Evolutionary conservation across 2,329 filamentous ascomycete genomes (phyloP).

Genomic region (Talaromyces sp.): DNA sequence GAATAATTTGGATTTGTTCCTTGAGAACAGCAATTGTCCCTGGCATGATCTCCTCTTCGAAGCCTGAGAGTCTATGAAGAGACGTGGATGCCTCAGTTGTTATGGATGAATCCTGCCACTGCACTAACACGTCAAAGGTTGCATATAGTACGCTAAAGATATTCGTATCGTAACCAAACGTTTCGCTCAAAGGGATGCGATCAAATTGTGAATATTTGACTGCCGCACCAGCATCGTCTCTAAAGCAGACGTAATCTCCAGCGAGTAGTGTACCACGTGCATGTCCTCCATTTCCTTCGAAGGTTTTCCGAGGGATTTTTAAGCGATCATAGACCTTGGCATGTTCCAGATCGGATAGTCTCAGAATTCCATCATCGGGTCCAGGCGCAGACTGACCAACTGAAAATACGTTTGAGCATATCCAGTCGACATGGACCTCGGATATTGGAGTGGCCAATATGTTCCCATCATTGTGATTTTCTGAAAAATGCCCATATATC

Average conservation of each 20-base stretch:
- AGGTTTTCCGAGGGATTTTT: slow-evolving; percentile 11
- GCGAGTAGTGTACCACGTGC: slow-evolving; percentile 22
- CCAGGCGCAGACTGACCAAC: slow-evolving; percentile 15
- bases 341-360: slow-evolving; percentile 15
- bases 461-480: slow-evolving; percentile 47
- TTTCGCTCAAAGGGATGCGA: slow-evolving; percentile 41
- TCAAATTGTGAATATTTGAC: slow-evolving; percentile 47
- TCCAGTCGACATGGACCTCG: slow-evolving; percentile 47
- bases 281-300: background rate
- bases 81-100: slow-evolving; percentile 41
- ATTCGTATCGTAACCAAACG: slow-evolving; percentile 54
- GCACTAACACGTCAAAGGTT: slow-evolving; percentile 46
- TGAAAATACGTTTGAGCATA: slow-evolving; percentile 36
- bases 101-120: slow-evolving; percentile 54
- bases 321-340: slow-evolving; percentile 20
- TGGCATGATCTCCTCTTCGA: slow-evolving; percentile 53
- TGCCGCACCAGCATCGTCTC: slow-evolving; percentile 45
- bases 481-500: slow-evolving; percentile 46
- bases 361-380: slow-evolving; percentile 12
- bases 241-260: slow-evolving; percentile 50
- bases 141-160: slow-evolving; percentile 48
- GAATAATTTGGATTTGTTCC: slow-evolving; percentile 25
- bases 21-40: slow-evolving; percentile 50
- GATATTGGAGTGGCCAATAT: slow-evolving; percentile 46
- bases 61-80: slow-evolving; percentile 25